These are phyloP conservation scores for Fusarium paranaense DNA, from an alignment of 2,329 filamentous ascomycete species.

Conservation along the genomic window DNA sequence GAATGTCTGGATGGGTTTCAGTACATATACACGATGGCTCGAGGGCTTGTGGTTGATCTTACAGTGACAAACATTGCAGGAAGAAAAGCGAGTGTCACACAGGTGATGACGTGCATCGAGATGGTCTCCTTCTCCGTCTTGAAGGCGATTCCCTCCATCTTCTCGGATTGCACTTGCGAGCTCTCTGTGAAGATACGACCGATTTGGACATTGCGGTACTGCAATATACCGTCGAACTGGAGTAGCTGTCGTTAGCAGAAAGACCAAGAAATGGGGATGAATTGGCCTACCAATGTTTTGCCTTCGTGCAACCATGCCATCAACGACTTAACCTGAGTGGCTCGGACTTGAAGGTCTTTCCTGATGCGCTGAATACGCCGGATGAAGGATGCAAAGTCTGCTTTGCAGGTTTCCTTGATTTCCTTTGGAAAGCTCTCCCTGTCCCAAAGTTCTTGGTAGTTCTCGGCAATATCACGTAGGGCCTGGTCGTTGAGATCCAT, in stretches of 20 bases:
- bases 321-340: conserved; percentile 12
- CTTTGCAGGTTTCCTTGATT: neutral
- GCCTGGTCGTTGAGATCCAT: conserved; percentile 17
- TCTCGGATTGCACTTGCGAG: conserved; percentile 47
- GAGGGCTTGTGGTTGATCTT: conserved; percentile 21
- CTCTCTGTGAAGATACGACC: conserved; percentile 37
- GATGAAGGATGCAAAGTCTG: neutral
- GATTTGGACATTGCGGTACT: conserved; percentile 38
- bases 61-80: conserved; percentile 47
- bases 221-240: conserved; percentile 39
- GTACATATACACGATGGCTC: too few relatives aligned
- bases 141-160: conserved; percentile 64
- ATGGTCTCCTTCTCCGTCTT: conserved; percentile 58
- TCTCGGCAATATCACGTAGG: conserved; percentile 12
- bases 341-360: conserved; percentile 9
- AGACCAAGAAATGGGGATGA: too few relatives aligned
- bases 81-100: conserved; percentile 46
- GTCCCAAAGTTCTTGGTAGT: neutral
- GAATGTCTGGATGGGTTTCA: too few relatives aligned
- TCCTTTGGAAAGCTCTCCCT: neutral
- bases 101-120: conserved; percentile 49
- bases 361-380: conserved; percentile 13
- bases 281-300: conserved; percentile 13
- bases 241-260: too few relatives aligned
- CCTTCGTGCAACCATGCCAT: conserved; percentile 3